Evolutionary conservation across 1,284 basidiomycete genomes (phyloP).

Genomic region (Omphalotus olearius): DNA sequence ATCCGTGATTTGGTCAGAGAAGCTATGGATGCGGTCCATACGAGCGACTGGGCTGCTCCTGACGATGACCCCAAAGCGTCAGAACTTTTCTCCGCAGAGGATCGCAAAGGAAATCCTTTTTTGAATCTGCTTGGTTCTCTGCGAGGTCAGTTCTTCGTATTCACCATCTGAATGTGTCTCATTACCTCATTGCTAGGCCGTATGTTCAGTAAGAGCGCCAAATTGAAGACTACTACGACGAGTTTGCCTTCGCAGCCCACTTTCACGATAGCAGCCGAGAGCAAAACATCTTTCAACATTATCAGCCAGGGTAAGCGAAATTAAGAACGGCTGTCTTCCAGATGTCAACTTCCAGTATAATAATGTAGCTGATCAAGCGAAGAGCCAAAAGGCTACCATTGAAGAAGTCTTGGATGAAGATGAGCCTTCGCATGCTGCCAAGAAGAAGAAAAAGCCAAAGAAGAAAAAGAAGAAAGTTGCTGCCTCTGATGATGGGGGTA

Average conservation of each 20-base stretch:
- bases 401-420: conserved; percentile 71
- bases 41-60: conserved; percentile 51
- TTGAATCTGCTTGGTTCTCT: conserved; percentile 66
- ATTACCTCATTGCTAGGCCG: conserved; percentile 44
- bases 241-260: conserved; percentile 16
- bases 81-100: conserved; percentile 37
- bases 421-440: conserved; percentile 29
- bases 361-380: background rate
- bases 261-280: no score
- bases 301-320: no score
- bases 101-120: conserved; percentile 67
- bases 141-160: conserved; percentile 43
- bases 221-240: conserved; percentile 33
- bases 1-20: conserved; percentile 56
- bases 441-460: conserved; percentile 69
- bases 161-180: background rate
- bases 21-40: conserved; percentile 65
- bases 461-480: conserved; percentile 65
- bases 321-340: no score
- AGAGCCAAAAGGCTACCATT: conserved; percentile 38
- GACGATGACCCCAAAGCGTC: conserved; percentile 33
- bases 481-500: conserved; percentile 23
- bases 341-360: background rate
- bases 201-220: conserved; percentile 62
- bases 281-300: no score